Conservation (phyloP, 352 stramenopile species). For the Pythium sukuiense region DNA sequence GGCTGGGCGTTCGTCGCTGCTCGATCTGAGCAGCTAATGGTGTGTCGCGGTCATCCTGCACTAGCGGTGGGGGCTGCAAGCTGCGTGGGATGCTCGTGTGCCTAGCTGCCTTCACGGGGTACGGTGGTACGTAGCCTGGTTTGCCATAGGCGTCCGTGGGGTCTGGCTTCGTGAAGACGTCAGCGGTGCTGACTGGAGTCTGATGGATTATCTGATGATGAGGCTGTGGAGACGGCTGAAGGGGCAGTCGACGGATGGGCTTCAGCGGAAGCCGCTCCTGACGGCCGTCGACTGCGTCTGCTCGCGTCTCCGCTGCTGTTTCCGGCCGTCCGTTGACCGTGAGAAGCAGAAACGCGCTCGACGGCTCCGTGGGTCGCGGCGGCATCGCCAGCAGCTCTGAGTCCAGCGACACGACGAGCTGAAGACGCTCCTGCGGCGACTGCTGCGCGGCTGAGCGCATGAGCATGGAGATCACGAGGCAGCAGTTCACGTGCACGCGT, state of each 20-base stretch:
- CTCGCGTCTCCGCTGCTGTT: slow-evolving; percentile 13
- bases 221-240: background rate
- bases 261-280: slow-evolving; percentile 9
- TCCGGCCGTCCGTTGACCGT: slow-evolving; percentile 50
- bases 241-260: slow-evolving; percentile 4
- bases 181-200: background rate
- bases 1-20: slow-evolving; percentile 38
- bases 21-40: slow-evolving; percentile 30
- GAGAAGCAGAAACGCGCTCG: slow-evolving; percentile 50
- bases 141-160: background rate
- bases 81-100: background rate
- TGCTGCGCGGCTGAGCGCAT: slow-evolving; percentile 56
- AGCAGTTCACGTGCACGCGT: slow-evolving; percentile 82
- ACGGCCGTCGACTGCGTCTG: background rate
- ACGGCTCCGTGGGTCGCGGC: slow-evolving; percentile 37
- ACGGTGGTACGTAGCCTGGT: background rate
- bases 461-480: slow-evolving; percentile 80
- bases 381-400: slow-evolving; percentile 67
- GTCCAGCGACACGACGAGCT: slow-evolving; percentile 63
- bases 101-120: background rate
- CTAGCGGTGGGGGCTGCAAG: background rate
- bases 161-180: background rate
- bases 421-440: slow-evolving; percentile 17
- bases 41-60: background rate
- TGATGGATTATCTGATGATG: background rate